A percentile compares a stretch with the other conserved stretches of the same genome.
These are phyloP conservation scores for Aspergillus pseudonomiae DNA, from an alignment of 2,329 filamentous ascomycete species.

Conservation along the genomic window DNA sequence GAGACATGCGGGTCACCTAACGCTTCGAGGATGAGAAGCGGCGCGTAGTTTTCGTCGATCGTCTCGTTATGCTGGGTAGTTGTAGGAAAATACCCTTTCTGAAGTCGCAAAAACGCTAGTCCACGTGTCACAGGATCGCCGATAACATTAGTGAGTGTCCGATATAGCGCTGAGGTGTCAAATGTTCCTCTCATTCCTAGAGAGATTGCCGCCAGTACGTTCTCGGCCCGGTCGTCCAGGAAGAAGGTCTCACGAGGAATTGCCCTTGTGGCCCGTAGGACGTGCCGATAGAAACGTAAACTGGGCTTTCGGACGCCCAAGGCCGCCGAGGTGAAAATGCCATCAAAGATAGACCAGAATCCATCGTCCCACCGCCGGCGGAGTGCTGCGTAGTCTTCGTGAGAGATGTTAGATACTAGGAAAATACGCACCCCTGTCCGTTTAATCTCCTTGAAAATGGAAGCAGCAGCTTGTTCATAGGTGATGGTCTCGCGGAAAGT, in stretches of 20 bases:
- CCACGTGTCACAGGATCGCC: slow-evolving; percentile 13
- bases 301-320: slow-evolving; percentile 42
- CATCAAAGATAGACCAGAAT: slow-evolving; percentile 37
- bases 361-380: not conserved
- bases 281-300: slow-evolving; percentile 33
- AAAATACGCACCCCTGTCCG: too few relatives aligned
- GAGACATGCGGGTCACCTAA: not conserved
- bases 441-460: too few relatives aligned
- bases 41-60: slow-evolving; percentile 32
- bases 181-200: slow-evolving; percentile 33
- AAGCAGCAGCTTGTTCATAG: too few relatives aligned
- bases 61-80: slow-evolving; percentile 24
- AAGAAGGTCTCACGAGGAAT: too few relatives aligned
- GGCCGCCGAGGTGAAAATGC: slow-evolving; percentile 36
- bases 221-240: slow-evolving; percentile 9
- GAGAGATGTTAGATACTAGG: not conserved
- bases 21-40: slow-evolving; percentile 29
- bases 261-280: too few relatives aligned
- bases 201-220: slow-evolving; percentile 26
- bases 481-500: too few relatives aligned
- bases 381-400: not conserved
- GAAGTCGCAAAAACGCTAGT: slow-evolving; percentile 2
- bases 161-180: not conserved
- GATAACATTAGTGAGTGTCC: slow-evolving; percentile 1
- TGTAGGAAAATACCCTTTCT: slow-evolving; percentile 16